Percentiles rank a stretch among this genome's conserved stretches.
Evolutionary conservation across 306 rosid genomes (phyloP).

Genomic region (Lotus japonicus): DNA sequence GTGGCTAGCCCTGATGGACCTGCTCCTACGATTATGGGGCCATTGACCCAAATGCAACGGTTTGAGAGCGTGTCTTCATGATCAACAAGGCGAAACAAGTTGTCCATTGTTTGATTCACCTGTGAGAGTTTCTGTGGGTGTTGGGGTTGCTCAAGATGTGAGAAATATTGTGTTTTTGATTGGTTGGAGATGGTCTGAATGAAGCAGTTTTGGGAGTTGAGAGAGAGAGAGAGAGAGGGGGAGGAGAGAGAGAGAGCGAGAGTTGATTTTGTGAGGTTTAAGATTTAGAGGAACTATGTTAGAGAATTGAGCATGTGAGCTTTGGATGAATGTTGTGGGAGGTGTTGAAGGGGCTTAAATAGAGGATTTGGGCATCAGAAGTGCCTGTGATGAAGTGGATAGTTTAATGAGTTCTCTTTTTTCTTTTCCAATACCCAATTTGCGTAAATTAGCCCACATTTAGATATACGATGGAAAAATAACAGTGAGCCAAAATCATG

Average conservation of each 20-base stretch:
- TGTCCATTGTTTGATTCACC: constrained; percentile 33
- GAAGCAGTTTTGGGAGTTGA: constrained; percentile 1
- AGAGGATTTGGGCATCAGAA: constrained; percentile 23
- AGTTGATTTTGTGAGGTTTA: no score
- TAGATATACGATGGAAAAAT: no score
- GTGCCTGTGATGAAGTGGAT: constrained; percentile 33
- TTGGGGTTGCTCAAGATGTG: neutral
- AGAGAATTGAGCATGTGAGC: constrained; percentile 23
- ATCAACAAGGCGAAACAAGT: constrained; percentile 47
- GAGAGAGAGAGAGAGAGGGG: neutral
- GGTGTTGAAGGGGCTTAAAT: constrained; percentile 42
- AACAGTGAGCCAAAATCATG: no score
- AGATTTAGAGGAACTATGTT: neutral
- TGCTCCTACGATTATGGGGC: constrained; percentile 88
- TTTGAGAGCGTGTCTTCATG: constrained; percentile 42
- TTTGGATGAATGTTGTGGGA: constrained; percentile 44
- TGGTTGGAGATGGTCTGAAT: neutral
- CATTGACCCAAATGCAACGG: constrained; percentile 71
- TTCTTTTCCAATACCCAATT: no score
- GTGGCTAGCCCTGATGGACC: constrained; percentile 96
- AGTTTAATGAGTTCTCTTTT: constrained; percentile 17
- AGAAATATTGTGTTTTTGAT: neutral
- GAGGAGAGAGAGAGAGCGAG: no score
- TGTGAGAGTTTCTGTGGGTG: neutral
- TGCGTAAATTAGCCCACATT: no score